Evolutionary conservation across 805 yeast species (phyloP), one percentile per base, ranked within the genome.

Genomic region (Candida morakotiae): DNA sequence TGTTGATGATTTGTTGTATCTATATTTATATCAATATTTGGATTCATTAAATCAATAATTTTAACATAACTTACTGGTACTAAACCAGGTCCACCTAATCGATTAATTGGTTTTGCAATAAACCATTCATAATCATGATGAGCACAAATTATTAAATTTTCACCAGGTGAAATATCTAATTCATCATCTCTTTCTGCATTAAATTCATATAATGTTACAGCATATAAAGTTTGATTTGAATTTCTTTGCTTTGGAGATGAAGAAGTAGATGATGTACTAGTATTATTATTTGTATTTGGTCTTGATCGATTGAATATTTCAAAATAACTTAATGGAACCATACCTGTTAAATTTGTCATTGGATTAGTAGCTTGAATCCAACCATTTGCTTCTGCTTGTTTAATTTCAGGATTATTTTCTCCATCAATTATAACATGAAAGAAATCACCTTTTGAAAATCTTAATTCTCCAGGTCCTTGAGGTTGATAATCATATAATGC

Each of bases 121-220:
- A 88, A 89, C 99, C 99, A 93, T 63, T 94, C 99, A 46, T 71
- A 84, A 39, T 87, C 88, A 55, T 91, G 95, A 60, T 91, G 97
- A 2, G 99, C 99, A 62, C 96, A 91, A 9, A 94, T 79, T 21
- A 89, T 85, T 44, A 93, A 74, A 50, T 85, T 83, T 51, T 93
- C 99, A 26, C 97, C 97, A 1, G 85, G 85, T 20, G 60, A 54
- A 2, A 91, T 87, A 45, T 83, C 82, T 46, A 93, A 71, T 61
- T 93, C 99, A 63, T 94, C 98, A 5, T 71, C 70, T 36, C 80
- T 58, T 49, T 84, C 88, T 5, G 98, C 97, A 43, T 69, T 73
- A 60, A 93, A 93, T 51, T 87, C 95, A 56, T 81, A 93, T 36
- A 88, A 66, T 5, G 88, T 87, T 37, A 85, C 75, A 2, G 96